Percentiles rank a stretch among this genome's conserved stretches.
Evolutionary conservation across 1,139 yeast species (phyloP).

Genomic region (Geotrichum cucujoidarum): DNA sequence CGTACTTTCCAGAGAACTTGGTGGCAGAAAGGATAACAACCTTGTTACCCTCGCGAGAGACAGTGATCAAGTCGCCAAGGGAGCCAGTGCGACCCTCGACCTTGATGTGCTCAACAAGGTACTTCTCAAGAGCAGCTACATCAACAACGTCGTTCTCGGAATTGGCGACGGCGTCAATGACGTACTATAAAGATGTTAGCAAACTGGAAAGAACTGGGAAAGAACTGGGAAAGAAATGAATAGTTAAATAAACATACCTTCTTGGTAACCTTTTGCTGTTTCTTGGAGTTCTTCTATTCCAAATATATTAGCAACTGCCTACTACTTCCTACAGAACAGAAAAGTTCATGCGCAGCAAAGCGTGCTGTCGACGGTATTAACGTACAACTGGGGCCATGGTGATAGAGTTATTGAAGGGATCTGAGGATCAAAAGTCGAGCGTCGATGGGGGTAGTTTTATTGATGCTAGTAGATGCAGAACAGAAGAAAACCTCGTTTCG

Average conservation of each 20-base stretch:
- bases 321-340: slow-evolving; percentile 37
- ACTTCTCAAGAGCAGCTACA: slow-evolving; percentile 96
- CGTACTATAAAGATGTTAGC: slow-evolving; percentile 43
- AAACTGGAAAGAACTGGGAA: too few relatives aligned
- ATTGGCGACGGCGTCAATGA: slow-evolving; percentile 96
- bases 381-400: slow-evolving; percentile 91
- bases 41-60: slow-evolving; percentile 77
- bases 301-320: slow-evolving; percentile 42
- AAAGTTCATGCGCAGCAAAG: slow-evolving; percentile 28
- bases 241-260: slow-evolving; percentile 18
- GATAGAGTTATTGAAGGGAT: slow-evolving; percentile 10
- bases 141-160: slow-evolving; percentile 91
- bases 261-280: slow-evolving; percentile 43
- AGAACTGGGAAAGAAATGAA: not conserved
- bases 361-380: slow-evolving; percentile 35
- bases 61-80: slow-evolving; percentile 92
- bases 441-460: not conserved
- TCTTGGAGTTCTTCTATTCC: slow-evolving; percentile 67
- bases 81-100: slow-evolving; percentile 94
- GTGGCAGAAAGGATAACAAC: slow-evolving; percentile 83
- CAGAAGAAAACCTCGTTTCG: too few relatives aligned
- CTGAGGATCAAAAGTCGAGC: not conserved
- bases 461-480: too few relatives aligned
- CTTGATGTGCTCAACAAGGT: slow-evolving; percentile 98
- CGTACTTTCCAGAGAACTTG: slow-evolving; percentile 99